Percentiles rank a stretch among this genome's conserved stretches.
Conservation (phyloP, 306 rosid species). For the Boehmeria nivea region DNA sequence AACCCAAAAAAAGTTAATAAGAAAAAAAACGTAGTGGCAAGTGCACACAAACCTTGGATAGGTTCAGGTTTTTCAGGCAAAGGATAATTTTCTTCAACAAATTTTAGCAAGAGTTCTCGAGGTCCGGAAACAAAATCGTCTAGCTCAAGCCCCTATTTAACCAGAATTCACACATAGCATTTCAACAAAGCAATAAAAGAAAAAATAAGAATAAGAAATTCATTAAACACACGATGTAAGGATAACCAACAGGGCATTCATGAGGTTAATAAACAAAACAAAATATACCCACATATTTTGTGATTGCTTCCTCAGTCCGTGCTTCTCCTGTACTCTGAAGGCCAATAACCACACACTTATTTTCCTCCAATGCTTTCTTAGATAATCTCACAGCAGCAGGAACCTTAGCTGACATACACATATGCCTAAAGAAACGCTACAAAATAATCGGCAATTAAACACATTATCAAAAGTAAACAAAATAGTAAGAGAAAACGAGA, state of each 20-base stretch:
- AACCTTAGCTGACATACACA: constrained; percentile 99
- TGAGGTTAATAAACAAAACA: constrained; percentile 15
- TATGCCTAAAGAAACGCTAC: constrained; percentile 96
- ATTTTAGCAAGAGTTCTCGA: constrained; percentile 86
- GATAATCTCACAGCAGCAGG: constrained; percentile 91
- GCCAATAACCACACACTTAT: constrained; percentile 90
- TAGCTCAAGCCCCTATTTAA: constrained; percentile 81
- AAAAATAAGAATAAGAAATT: constrained; percentile 1
- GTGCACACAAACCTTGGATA: constrained; percentile 51
- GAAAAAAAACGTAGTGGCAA: constrained; percentile 14
- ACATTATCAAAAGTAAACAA: constrained; percentile 12
- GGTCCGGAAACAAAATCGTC: constrained; percentile 99
- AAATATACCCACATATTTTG: constrained; percentile 75
- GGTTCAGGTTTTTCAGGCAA: constrained; percentile 96
- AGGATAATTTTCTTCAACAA: constrained; percentile 96
- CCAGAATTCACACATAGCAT: constrained; percentile 7
- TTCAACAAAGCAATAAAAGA: constrained; percentile 12
- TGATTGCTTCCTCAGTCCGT: constrained; percentile 95
- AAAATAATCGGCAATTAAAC: constrained; percentile 24
- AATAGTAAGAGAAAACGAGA: not conserved
- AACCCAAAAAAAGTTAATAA: constrained; percentile 30
- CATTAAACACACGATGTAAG: too few species aligned
- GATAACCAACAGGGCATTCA: constrained; percentile 15
- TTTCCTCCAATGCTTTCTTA: constrained; percentile 69
- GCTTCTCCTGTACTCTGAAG: constrained; percentile 99